Evolutionary conservation across 1,139 yeast species (phyloP).

Genomic region (Magnusiomyces suaveolens): DNA sequence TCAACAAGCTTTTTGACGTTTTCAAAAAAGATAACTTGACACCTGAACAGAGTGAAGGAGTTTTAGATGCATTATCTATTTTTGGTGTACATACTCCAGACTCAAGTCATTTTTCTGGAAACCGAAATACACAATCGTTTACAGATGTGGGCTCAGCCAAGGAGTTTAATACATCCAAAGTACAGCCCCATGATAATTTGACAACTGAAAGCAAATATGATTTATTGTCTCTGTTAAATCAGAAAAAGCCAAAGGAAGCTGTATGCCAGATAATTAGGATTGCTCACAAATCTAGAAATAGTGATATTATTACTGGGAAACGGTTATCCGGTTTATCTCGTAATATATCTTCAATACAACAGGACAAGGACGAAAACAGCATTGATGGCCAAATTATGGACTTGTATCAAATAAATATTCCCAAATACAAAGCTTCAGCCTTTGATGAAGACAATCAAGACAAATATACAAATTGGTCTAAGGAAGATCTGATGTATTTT

Average conservation of each 20-base stretch:
- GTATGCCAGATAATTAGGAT: not conserved
- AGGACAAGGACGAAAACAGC: too few relatives aligned
- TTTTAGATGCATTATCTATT: not conserved
- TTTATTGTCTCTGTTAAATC: not conserved
- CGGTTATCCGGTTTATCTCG: not conserved
- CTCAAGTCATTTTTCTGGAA: too few relatives aligned
- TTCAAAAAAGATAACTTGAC: not conserved
- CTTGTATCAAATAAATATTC: not conserved
- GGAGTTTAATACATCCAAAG: too few relatives aligned
- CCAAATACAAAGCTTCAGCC: not conserved
- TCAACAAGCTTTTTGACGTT: not conserved
- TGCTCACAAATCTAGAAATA: not conserved
- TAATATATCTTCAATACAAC: not conserved
- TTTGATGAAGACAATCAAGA: not conserved
- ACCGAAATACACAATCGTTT: too few relatives aligned
- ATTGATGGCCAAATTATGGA: not conserved
- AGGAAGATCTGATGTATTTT: not conserved
- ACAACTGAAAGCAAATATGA: too few relatives aligned
- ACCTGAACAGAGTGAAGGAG: not conserved
- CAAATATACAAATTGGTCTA: not conserved
- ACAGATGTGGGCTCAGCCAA: too few relatives aligned
- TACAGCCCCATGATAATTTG: too few relatives aligned
- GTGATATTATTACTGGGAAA: too few relatives aligned
- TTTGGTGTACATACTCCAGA: not conserved
- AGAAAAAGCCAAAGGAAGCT: not conserved